Base-by-base conservation (phyloP, 2,329 filamentous ascomycete genomes). In the Coleophoma cylindrospora region DNA sequence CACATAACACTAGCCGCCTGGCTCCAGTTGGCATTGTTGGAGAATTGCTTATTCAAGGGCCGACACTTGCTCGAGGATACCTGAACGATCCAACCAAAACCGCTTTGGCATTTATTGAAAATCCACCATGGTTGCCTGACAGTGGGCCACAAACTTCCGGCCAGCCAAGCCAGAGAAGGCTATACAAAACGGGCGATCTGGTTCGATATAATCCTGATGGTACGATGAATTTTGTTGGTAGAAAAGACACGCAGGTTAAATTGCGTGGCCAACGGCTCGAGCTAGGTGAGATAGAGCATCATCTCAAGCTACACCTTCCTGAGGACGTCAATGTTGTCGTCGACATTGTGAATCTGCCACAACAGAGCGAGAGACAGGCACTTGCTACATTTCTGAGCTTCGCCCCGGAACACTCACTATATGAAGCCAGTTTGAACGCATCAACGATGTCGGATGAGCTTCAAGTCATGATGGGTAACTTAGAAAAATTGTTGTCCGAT, bases 151-250 rank as follows among this genome's bases (percentile, higher is more conserved):
- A n/a, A 6, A 38, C n/a, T 15, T 15, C 7, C 10, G 34, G 34
- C 14, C 19, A 36, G 32, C 22, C 19, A 19, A 40, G 11, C 10
- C 6, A 15, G n/a, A 80, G 85, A 48, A 74, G 80, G 8, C 75
- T 95, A 1, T 96, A 95, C 62, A 81, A 89, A 14, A 64, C 63
- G n/a, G n/a, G n/a, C n/a, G n/a, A n/a, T n/a, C n/a, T n/a, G n/a
- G n/a, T n/a, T n/a, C n/a, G n/a, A n/a, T 1, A 63, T 40, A 62
- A 83, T 27, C 69, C 79, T 45, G 76, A 84, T 57, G 73, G 71
- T 10, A 76, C 74, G n/a, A 81, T 84, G 54, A 75, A 79, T 34
- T 84, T 84, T 61, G 65, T 82, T 38, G 81, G 82, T 10, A 74
- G 81, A 17, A 64, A 47, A 33, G 45, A 47, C 37, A 33, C 33